Base-by-base conservation (phyloP, 2,329 filamentous ascomycete species). In the Phialophora expanda region DNA sequence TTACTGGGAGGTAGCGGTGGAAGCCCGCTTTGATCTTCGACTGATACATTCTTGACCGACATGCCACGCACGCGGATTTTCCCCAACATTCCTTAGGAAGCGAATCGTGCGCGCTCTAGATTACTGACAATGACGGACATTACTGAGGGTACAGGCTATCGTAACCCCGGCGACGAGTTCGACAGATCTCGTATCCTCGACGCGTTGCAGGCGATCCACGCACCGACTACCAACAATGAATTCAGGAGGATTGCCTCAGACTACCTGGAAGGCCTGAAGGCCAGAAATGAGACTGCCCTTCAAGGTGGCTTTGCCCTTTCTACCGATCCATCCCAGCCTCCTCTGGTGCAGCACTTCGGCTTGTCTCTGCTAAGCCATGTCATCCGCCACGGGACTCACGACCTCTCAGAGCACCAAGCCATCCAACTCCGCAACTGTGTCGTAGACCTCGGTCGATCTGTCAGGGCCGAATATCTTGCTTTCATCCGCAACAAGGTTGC, bases 401-500 rank as follows among this genome's bases (percentile, higher is more conserved):
- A 89, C 56, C 93, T 93, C 74, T 86, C 84, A 22, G 78, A 84
- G 30, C 86, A 88, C 24, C 89, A 97, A 76, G 87, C 87, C 20
- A 80, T 81, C 30, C 85, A 86, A 60, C 79, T 99, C 62, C 87
- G 91, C 57, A 83, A 84, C 65, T 95, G 93, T 86, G 87, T 97
- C 51, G 79, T 97, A 63, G 84, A 89, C 75, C 87, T 99, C 12
- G 91, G 92, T 12, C 87, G 90, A 74, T 84, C 85, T 67, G 83
- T 96, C 51, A 83, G 86, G 4, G 85, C 85, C 54, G 85, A 88
- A 22, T 94, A 98, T 75, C 91, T 92, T 2, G 78, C 85, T 34
- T 99, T 93, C 76, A 82, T 97, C 70, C 86, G 94, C 72, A 98
- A 96, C 83, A 99, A 99, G 81, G 89, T 95, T 38, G 92, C 92